Conservation (phyloP, 208 protist genomes). For the Balamuthia mandrillaris region DNA sequence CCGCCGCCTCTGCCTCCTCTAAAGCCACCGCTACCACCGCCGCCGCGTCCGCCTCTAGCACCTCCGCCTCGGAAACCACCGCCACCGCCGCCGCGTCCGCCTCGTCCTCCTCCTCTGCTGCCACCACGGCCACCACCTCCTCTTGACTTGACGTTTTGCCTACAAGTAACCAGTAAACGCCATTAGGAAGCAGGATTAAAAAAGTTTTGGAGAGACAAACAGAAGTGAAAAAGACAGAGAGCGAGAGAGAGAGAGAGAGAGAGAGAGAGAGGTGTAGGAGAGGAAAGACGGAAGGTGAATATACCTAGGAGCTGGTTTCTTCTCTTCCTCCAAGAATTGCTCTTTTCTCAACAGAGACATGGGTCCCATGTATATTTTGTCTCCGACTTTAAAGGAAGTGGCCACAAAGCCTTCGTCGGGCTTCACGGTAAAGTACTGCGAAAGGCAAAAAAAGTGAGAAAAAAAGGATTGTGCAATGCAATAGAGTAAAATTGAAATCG, state of each 20-base stretch:
- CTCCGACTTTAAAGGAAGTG: slow-evolving; percentile 24
- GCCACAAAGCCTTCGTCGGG: slow-evolving; percentile 32
- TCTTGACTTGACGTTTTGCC: background rate
- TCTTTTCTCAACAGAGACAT: slow-evolving; percentile 21
- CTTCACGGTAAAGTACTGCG: slow-evolving; percentile 45
- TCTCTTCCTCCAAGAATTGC: slow-evolving; percentile 10
- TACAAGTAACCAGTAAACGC: background rate
- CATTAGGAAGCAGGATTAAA: background rate
- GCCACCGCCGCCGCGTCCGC: background rate
- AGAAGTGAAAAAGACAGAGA: background rate
- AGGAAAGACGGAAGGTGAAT: background rate
- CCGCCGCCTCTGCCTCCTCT: background rate
- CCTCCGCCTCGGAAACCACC: background rate
- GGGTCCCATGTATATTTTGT: slow-evolving; percentile 30
- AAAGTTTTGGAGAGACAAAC: background rate
- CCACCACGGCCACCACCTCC: background rate
- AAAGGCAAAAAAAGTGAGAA: background rate
- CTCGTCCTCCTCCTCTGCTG: background rate
- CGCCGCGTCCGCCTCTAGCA: background rate
- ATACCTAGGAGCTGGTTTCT: slow-evolving; percentile 28
- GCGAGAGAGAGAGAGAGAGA: background rate
- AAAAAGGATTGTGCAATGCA: background rate
- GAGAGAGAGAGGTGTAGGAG: background rate
- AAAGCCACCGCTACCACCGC: background rate
- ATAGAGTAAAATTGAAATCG: background rate